Evolutionary conservation across 1,284 basidiomycete species (phyloP).

Genomic region (Ustilago curta): DNA sequence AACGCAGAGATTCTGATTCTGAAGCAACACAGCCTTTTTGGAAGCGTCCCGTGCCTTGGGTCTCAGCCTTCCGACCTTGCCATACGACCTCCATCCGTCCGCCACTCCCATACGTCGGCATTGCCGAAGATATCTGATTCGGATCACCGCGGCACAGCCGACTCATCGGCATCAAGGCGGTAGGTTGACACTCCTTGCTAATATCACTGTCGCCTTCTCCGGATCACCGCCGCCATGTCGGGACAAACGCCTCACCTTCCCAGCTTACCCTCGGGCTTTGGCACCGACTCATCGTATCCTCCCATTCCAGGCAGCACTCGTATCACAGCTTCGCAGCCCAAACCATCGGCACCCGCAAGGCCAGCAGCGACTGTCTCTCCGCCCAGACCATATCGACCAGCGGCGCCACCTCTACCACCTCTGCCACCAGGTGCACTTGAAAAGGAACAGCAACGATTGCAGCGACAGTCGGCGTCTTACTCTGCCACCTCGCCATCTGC

Average conservation of each 20-base stretch:
- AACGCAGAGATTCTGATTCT: too few relatives aligned
- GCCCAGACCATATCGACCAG: slow-evolving; percentile 27
- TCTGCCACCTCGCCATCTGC: slow-evolving; percentile 22
- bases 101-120: too few relatives aligned
- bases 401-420: slow-evolving; percentile 52
- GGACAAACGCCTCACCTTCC: slow-evolving; percentile 46
- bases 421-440: slow-evolving; percentile 47
- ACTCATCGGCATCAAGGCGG: background rate
- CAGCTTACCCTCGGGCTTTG: slow-evolving; percentile 58
- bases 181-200: background rate
- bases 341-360: slow-evolving; percentile 12
- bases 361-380: slow-evolving; percentile 1
- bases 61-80: too few relatives aligned
- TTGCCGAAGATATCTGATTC: too few relatives aligned
- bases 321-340: slow-evolving; percentile 38
- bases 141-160: background rate
- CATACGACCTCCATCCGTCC: too few relatives aligned
- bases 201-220: background rate
- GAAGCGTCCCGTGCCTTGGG: too few relatives aligned
- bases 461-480: slow-evolving; percentile 31
- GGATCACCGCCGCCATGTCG: slow-evolving; percentile 22
- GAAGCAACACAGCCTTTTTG: too few relatives aligned
- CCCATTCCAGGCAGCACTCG: slow-evolving; percentile 53
- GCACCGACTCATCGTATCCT: slow-evolving; percentile 61
- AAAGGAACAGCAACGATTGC: slow-evolving; percentile 39